phyloP scores from a whole-genome alignment of 2,329 filamentous ascomycete genomes.

The Ascochyta rabiei region DNA sequence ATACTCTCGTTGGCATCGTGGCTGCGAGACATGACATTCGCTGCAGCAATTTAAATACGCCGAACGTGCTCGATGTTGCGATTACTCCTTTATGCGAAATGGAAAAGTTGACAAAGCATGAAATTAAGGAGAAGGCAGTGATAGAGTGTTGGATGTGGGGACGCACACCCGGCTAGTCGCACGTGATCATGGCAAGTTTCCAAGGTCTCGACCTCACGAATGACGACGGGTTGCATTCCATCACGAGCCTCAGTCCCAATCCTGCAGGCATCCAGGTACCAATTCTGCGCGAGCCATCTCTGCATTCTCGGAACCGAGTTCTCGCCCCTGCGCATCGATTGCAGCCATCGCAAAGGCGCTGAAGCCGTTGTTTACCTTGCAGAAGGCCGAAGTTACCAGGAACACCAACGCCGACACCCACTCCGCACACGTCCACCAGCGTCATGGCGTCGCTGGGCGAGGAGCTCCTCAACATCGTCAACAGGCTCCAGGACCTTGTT shows the following conservation, averaged over 20 bases:
- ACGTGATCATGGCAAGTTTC: neutral
- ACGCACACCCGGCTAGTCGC: neutral
- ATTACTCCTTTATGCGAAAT: constrained; percentile 32
- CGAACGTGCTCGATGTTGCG: neutral
- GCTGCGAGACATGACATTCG: neutral
- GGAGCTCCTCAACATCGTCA: constrained; percentile 92
- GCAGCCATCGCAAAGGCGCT: constrained; percentile 12
- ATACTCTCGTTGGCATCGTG: neutral
- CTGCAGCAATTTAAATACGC: neutral
- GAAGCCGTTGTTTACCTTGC: constrained; percentile 31
- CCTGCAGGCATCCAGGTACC: constrained; percentile 16
- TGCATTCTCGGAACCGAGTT: constrained; percentile 9
- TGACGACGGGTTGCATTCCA: constrained; percentile 33
- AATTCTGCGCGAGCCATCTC: constrained; percentile 7
- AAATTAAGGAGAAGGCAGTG: constrained; percentile 32
- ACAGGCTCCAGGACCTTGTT: constrained; percentile 97
- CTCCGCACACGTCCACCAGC: constrained; percentile 25
- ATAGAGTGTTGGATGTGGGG: constrained; percentile 6
- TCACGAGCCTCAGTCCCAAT: constrained; percentile 33
- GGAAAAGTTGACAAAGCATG: constrained; percentile 11
- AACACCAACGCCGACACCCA: constrained; percentile 17
- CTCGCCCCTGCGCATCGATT: constrained; percentile 13
- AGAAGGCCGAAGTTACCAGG: constrained; percentile 17
- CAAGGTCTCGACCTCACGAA: constrained; percentile 6
- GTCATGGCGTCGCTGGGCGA: constrained; percentile 92